Evolutionary conservation across 768 basidiomycete genomes (phyloP).

Genomic region (Lactifluus hygrophoroides): DNA sequence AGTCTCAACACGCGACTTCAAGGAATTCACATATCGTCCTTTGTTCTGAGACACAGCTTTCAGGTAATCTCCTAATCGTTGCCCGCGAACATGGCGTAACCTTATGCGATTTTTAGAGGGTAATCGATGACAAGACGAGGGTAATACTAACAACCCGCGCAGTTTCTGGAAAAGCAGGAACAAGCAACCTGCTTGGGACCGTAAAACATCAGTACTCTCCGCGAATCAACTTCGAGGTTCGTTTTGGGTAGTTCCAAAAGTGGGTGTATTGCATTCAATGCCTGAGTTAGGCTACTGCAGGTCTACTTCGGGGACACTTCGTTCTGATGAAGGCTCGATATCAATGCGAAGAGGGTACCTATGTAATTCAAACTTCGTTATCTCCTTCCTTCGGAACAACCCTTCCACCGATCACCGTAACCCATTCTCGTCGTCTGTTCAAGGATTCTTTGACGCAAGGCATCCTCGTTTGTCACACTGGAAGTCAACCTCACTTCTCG

Average conservation of each 20-base stretch:
- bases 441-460: slow-evolving; percentile 19
- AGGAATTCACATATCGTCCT: slow-evolving; percentile 30
- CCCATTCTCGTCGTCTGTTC: slow-evolving; percentile 20
- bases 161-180: slow-evolving; percentile 9
- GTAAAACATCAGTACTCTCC: slow-evolving; percentile 73
- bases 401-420: slow-evolving; percentile 17
- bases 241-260: not conserved
- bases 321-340: slow-evolving; percentile 11
- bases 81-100: not conserved
- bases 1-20: slow-evolving; percentile 23
- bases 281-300: slow-evolving; percentile 21
- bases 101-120: slow-evolving; percentile 33
- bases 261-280: not conserved
- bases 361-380: slow-evolving; percentile 12
- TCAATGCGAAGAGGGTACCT: slow-evolving; percentile 9
- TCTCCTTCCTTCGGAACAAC: slow-evolving; percentile 9
- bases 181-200: slow-evolving; percentile 46
- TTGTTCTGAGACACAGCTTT: slow-evolving; percentile 36
- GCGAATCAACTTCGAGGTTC: slow-evolving; percentile 36
- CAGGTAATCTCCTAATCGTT: slow-evolving; percentile 28
- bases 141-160: slow-evolving; percentile 34
- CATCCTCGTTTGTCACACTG: slow-evolving; percentile 12
- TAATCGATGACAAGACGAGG: slow-evolving; percentile 38
- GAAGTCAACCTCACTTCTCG: slow-evolving; percentile 14
- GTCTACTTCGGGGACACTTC: slow-evolving; percentile 17